Percentiles rank a stretch among this genome's conserved stretches.
Conservation (phyloP, 257 asterid species). For the Solanum ossicruentum region DNA sequence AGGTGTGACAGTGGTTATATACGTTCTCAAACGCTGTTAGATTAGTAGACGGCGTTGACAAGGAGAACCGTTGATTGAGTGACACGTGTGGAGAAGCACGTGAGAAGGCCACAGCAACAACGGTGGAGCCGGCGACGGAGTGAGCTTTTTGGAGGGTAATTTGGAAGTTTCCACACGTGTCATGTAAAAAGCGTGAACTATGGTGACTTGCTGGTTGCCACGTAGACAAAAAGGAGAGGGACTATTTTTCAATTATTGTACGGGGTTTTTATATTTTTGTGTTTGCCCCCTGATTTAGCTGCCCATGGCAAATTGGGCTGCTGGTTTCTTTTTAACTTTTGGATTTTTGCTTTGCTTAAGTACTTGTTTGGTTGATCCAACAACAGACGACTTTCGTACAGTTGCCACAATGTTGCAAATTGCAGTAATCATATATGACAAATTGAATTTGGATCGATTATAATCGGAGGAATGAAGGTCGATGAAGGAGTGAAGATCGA, state of each 20-base stretch:
- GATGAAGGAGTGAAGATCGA: too few relatives aligned
- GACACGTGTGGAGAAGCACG: constrained; percentile 37
- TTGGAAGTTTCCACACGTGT: constrained; percentile 11
- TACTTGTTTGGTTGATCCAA: not conserved
- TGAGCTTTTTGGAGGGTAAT: not conserved
- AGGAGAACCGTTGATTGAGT: not conserved
- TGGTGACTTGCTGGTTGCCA: not conserved
- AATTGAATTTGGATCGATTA: not conserved
- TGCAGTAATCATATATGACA: not conserved
- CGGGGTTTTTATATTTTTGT: not conserved
- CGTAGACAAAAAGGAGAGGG: not conserved
- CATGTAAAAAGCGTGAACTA: constrained; percentile 16
- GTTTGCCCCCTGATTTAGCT: not conserved
- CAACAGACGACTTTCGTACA: not conserved
- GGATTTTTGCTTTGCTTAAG: not conserved
- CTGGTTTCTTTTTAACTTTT: not conserved
- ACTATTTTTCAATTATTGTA: not conserved
- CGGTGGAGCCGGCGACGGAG: constrained; percentile 14
- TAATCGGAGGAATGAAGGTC: too few relatives aligned
- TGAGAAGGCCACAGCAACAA: constrained; percentile 12
- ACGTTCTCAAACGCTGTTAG: not conserved
- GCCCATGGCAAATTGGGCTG: not conserved
- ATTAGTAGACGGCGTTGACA: constrained; percentile 10
- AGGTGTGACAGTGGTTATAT: not conserved
- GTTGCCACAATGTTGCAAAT: not conserved